Evolutionary conservation across 176 grass and related monocot species (phyloP).

Genomic region (Oryza coarctata): DNA sequence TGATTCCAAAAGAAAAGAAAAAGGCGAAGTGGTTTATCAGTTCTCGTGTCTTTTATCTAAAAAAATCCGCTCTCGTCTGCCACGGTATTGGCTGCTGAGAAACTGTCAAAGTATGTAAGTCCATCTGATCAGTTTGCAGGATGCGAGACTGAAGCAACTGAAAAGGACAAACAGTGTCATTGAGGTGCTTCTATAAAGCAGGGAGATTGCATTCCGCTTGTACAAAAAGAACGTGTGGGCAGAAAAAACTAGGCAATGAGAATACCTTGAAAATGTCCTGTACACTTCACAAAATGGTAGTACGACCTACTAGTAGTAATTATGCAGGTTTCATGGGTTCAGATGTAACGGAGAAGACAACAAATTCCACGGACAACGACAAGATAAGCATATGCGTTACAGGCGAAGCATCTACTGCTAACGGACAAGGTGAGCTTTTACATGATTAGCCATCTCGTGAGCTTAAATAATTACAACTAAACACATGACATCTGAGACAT

Average conservation of each 20-base stretch:
- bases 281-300: neutral
- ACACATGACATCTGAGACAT: neutral
- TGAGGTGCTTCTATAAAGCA: neutral
- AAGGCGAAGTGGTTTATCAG: neutral
- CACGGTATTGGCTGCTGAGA: neutral
- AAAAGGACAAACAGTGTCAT: neutral
- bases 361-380: slow-evolving; percentile 4
- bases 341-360: neutral
- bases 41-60: too few relatives aligned
- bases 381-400: slow-evolving; percentile 11
- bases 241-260: neutral
- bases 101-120: neutral
- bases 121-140: neutral
- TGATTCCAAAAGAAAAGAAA: neutral
- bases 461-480: slow-evolving; percentile 34
- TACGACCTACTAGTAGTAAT: too few relatives aligned
- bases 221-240: neutral
- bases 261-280: neutral
- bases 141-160: neutral
- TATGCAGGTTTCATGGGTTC: neutral
- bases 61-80: too few relatives aligned
- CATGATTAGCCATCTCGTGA: slow-evolving; percentile 29
- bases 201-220: neutral
- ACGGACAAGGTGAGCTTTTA: slow-evolving; percentile 30
- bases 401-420: neutral